These are phyloP conservation scores for Fraxinus paxiana DNA, from an alignment of 305 asterid species.

Conservation along the genomic window DNA sequence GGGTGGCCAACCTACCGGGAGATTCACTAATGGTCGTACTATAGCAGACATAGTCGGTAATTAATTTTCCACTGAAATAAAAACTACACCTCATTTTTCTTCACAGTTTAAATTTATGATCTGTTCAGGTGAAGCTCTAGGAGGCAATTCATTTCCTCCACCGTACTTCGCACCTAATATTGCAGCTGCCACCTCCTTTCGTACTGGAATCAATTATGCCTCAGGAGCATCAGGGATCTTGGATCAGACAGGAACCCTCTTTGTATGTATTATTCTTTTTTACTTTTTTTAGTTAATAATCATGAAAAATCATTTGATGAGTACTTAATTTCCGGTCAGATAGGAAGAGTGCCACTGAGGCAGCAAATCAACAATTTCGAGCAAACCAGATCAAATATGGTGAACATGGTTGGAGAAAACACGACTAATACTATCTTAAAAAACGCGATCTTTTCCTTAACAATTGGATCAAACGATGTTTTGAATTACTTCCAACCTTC, in stretches of 20 bases:
- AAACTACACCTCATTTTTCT: background rate
- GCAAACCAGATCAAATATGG: conserved; percentile 40
- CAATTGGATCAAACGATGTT: conserved; percentile 54
- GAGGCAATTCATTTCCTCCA: conserved; percentile 45
- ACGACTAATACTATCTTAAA: conserved; percentile 30
- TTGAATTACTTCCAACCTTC: conserved; percentile 45
- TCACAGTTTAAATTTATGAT: background rate
- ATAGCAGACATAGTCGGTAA: conserved; percentile 47
- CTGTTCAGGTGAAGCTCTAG: conserved; percentile 41
- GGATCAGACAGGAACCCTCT: conserved; percentile 48
- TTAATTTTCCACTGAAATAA: background rate
- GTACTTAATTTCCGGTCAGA: conserved; percentile 24
- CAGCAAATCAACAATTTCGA: conserved; percentile 45
- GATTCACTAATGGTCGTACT: conserved; percentile 59
- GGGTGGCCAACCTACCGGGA: conserved; percentile 48
- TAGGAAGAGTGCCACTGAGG: conserved; percentile 42
- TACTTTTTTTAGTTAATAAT: background rate
- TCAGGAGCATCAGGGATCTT: conserved; percentile 63
- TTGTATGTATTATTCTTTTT: conserved; percentile 25
- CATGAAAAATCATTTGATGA: background rate
- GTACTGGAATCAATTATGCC: conserved; percentile 49
- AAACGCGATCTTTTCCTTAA: conserved; percentile 42
- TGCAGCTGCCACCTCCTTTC: conserved; percentile 30
- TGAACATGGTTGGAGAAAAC: conserved; percentile 38
- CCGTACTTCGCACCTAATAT: conserved; percentile 44